These are phyloP conservation scores for Wickerhamiella kazuoi DNA, from an alignment of 805 yeast species.

Conservation along the genomic window DNA sequence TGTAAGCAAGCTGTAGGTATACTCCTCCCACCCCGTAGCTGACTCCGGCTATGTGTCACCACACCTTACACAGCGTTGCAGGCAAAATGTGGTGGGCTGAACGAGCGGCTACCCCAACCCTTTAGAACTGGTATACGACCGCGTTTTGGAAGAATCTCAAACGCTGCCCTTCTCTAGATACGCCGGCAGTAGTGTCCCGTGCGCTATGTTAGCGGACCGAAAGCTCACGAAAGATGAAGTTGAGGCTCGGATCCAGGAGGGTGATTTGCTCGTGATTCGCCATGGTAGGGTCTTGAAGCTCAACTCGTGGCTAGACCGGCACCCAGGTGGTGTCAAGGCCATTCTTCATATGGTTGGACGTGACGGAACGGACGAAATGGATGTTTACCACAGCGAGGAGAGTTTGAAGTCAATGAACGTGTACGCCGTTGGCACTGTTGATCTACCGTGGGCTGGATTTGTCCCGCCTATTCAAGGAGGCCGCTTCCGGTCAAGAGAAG, in stretches of 20 bases:
- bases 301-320: slow-evolving; percentile 51
- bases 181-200: too few relatives aligned
- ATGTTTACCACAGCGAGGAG: slow-evolving; percentile 56
- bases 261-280: slow-evolving; percentile 55
- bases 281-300: slow-evolving; percentile 42
- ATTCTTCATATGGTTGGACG: slow-evolving; percentile 71
- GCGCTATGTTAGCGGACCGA: too few relatives aligned
- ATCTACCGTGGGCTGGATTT: slow-evolving; percentile 51
- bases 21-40: too few relatives aligned
- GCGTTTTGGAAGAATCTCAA: too few relatives aligned
- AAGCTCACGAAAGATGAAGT: slow-evolving; percentile 34
- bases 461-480: slow-evolving; percentile 87
- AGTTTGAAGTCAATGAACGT: slow-evolving; percentile 33
- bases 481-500: slow-evolving; percentile 22
- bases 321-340: slow-evolving; percentile 84
- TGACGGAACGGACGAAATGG: slow-evolving; percentile 84
- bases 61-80: too few relatives aligned
- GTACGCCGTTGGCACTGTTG: slow-evolving; percentile 50
- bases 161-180: too few relatives aligned
- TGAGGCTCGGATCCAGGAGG: slow-evolving; percentile 42
- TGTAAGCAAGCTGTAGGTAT: too few relatives aligned
- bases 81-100: too few relatives aligned
- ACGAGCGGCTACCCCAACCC: too few relatives aligned
- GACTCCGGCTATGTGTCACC: too few relatives aligned
- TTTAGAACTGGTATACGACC: too few relatives aligned